Evolutionary conservation across 352 stramenopile genomes (phyloP).

Genomic region (Phytophthora sp.): DNA sequence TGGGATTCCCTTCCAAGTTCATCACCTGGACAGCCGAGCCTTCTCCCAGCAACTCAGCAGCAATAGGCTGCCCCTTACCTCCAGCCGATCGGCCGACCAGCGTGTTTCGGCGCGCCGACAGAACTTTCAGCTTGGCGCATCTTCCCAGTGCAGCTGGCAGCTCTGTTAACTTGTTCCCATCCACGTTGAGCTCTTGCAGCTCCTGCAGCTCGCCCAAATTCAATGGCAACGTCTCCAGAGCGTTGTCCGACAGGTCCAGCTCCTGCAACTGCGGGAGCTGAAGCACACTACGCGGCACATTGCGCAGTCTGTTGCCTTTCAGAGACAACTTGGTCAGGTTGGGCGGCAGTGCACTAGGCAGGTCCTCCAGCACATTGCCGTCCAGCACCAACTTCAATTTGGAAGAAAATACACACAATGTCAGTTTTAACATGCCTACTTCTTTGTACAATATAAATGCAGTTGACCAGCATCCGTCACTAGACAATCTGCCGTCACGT

Average conservation of each 20-base stretch:
- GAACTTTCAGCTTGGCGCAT: conserved; percentile 76
- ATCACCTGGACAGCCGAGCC: conserved; percentile 76
- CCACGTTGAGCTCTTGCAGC: conserved; percentile 72
- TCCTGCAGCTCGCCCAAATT: conserved; percentile 52
- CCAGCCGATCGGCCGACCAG: conserved; percentile 33
- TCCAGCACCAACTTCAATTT: conserved; percentile 70
- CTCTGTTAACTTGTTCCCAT: conserved; percentile 57
- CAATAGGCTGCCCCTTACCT: conserved; percentile 50
- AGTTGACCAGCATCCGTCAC: neutral
- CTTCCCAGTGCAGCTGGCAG: conserved; percentile 54
- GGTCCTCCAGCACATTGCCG: conserved; percentile 64
- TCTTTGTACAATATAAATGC: too few relatives aligned
- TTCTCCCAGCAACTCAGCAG: conserved; percentile 54
- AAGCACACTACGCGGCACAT: conserved; percentile 54
- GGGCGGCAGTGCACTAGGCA: conserved; percentile 60
- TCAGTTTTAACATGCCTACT: too few relatives aligned
- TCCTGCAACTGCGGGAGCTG: conserved; percentile 63
- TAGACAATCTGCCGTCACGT: conserved; percentile 8
- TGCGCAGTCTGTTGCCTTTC: conserved; percentile 58
- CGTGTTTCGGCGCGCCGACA: conserved; percentile 67
- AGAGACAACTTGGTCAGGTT: conserved; percentile 83
- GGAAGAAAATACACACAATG: neutral
- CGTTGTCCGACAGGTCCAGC: conserved; percentile 75
- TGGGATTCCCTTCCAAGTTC: conserved; percentile 82
- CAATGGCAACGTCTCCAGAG: conserved; percentile 46